Evolutionary conservation across 345 rosid genomes (phyloP).

Genomic region (Arabidopsis arenosa): DNA sequence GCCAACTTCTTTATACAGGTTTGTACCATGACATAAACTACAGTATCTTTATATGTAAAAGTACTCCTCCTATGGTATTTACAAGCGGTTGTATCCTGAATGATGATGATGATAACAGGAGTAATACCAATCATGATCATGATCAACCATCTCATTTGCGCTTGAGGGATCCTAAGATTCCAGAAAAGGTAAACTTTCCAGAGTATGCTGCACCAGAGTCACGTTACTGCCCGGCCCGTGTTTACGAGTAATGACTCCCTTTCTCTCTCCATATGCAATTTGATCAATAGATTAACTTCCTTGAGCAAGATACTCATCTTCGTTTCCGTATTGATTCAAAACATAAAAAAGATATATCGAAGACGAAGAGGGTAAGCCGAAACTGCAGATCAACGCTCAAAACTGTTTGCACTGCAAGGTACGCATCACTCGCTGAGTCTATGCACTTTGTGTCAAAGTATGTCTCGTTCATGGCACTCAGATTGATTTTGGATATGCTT

Average conservation of each 20-base stretch:
- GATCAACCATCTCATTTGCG: slow-evolving; percentile 93
- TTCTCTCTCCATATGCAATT: neutral
- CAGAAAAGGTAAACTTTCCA: slow-evolving; percentile 77
- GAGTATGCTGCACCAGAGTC: slow-evolving; percentile 87
- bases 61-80: neutral
- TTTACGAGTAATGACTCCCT: slow-evolving; percentile 71
- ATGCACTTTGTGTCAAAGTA: neutral
- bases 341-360: slow-evolving; percentile 64
- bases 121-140: slow-evolving; percentile 95
- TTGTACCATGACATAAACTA: slow-evolving; percentile 20
- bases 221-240: slow-evolving; percentile 95
- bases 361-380: slow-evolving; percentile 66
- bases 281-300: slow-evolving; percentile 4
- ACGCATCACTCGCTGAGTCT: slow-evolving; percentile 1
- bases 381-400: slow-evolving; percentile 92
- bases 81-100: neutral
- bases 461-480: neutral
- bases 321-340: slow-evolving; percentile 16
- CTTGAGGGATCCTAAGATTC: slow-evolving; percentile 69
- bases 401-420: slow-evolving; percentile 99
- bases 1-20: slow-evolving; percentile 96
- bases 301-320: slow-evolving; percentile 19
- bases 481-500: neutral
- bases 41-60: neutral
- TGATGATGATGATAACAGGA: slow-evolving; percentile 56